Percentiles rank a stretch among this genome's conserved stretches.
These are phyloP conservation scores for Trichoderma reesei DNA, from an alignment of 495 filamentous ascomycete species.

Conservation along the genomic window DNA sequence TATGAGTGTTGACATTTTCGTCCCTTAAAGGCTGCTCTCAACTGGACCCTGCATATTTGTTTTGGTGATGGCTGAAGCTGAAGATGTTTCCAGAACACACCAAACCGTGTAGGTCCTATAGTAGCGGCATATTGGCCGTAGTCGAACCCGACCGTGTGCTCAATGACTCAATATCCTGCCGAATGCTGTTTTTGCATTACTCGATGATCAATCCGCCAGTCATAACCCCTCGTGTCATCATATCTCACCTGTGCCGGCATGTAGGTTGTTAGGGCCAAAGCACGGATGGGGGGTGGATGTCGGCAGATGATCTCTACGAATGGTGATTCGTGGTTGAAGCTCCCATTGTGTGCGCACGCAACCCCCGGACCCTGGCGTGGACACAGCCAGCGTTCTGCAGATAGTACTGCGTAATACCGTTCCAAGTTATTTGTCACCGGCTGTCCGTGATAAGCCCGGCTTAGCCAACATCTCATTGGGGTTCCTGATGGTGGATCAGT, in stretches of 20 bases:
- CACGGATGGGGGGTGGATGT: background rate
- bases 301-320: background rate
- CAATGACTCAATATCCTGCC: background rate
- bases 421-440: too few relatives aligned
- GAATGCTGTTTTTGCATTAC: background rate
- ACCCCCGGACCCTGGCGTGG: too few relatives aligned
- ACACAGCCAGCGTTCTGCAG: too few relatives aligned
- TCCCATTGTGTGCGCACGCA: too few relatives aligned
- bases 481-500: background rate
- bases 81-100: too few relatives aligned
- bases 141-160: background rate
- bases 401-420: background rate
- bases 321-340: background rate
- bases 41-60: too few relatives aligned
- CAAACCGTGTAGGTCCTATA: background rate
- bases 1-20: too few relatives aligned
- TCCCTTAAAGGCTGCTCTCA: too few relatives aligned
- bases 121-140: too few relatives aligned
- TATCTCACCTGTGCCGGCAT: background rate
- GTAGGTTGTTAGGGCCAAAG: background rate
- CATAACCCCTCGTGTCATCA: background rate
- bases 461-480: background rate
- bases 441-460: too few relatives aligned
- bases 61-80: too few relatives aligned
- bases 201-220: background rate